A percentile compares a stretch with the other conserved stretches of the same genome.
Conservation (phyloP, 495 filamentous ascomycete genomes). For the Xylaria venustula region DNA sequence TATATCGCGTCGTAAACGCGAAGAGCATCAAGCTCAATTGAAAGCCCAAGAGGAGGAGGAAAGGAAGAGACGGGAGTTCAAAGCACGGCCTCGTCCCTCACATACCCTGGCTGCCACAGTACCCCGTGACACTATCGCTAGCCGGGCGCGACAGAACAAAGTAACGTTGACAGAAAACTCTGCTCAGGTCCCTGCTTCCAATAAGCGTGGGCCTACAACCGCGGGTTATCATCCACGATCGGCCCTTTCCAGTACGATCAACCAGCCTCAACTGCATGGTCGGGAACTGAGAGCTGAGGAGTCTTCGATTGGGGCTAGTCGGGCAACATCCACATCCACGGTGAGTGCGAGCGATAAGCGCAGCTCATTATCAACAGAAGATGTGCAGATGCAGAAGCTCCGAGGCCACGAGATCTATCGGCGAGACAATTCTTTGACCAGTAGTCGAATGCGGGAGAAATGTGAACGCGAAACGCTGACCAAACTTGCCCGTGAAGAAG, state of each 20-base stretch:
- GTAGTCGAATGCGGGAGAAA: conserved; percentile 51
- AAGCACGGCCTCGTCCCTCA: conserved; percentile 58
- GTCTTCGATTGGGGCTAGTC: conserved; percentile 23
- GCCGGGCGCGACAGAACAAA: conserved; percentile 55
- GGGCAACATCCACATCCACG: conserved; percentile 37
- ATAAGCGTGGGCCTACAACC: conserved; percentile 11
- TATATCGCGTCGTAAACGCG: conserved; percentile 65
- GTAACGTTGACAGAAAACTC: conserved; percentile 29
- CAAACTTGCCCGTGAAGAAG: conserved; percentile 58
- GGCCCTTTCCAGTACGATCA: conserved; percentile 23
- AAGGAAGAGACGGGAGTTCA: conserved; percentile 58
- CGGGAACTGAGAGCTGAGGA: conserved; percentile 18
- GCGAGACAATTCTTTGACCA: conserved; percentile 49
- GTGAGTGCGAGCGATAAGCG: conserved; percentile 41
- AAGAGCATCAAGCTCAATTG: conserved; percentile 62
- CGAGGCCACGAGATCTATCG: conserved; percentile 63
- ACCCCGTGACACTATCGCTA: conserved; percentile 56
- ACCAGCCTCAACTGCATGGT: conserved; percentile 23
- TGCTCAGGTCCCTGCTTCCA: conserved; percentile 13
- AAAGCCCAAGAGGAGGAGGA: conserved; percentile 61
- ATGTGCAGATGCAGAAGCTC: conserved; percentile 48
- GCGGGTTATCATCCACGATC: conserved; percentile 12
- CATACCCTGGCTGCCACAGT: conserved; percentile 35
- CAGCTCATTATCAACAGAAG: conserved; percentile 46
- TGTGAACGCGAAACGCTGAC: conserved; percentile 57